Conservation (phyloP, 1,284 basidiomycete genomes). For the Cutaneotrichosporon daszewskae region DNA sequence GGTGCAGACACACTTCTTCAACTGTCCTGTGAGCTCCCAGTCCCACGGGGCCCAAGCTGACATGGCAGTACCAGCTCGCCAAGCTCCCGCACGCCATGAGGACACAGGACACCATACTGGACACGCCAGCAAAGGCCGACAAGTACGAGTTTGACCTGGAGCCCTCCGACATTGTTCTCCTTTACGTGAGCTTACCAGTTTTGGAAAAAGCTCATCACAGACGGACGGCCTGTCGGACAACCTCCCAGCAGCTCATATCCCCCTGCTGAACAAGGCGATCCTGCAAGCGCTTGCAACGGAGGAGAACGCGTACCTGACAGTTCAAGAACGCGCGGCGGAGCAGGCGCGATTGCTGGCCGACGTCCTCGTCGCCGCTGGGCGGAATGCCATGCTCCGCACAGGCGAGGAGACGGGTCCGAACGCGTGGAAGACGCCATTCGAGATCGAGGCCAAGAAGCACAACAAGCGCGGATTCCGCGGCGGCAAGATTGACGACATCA, state of each 20-base stretch:
- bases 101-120: constrained; percentile 19
- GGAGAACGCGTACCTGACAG: constrained; percentile 31
- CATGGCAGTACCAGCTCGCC: constrained; percentile 33
- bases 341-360: constrained; percentile 46
- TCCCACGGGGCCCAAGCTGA: constrained; percentile 7
- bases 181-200: constrained; percentile 35
- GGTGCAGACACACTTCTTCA: constrained; percentile 48
- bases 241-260: constrained; percentile 47
- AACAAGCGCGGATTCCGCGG: constrained; percentile 46
- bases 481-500: constrained; percentile 47
- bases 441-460: constrained; percentile 42
- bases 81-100: constrained; percentile 28
- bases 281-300: constrained; percentile 28
- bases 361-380: constrained; percentile 47
- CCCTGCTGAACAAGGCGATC: constrained; percentile 31
- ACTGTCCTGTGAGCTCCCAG: constrained; percentile 42
- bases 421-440: constrained; percentile 45
- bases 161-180: constrained; percentile 43
- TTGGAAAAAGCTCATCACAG: constrained; percentile 14
- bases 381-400: constrained; percentile 45
- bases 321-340: constrained; percentile 32
- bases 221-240: constrained; percentile 57
- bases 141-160: constrained; percentile 35
- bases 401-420: constrained; percentile 33
- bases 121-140: constrained; percentile 37